Evolutionary conservation across 1,284 basidiomycete genomes (phyloP).

Genomic region (Apiotrichum mycotoxinovorans): DNA sequence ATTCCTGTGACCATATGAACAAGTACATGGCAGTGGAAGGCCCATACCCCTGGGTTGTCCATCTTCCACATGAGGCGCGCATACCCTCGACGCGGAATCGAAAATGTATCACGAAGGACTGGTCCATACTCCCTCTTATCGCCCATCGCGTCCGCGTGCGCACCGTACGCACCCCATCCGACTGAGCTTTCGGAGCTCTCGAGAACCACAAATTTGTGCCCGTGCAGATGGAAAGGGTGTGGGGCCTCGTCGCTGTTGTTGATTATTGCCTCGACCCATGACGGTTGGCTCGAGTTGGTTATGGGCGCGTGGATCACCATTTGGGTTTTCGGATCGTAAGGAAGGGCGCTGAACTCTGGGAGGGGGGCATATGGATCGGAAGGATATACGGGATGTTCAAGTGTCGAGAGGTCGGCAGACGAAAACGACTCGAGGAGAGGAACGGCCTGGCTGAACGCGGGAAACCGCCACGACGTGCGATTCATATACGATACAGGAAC

Average conservation of each 20-base stretch:
- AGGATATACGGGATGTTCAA: background rate
- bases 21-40: conserved; percentile 24
- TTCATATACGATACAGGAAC: background rate
- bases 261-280: conserved; percentile 16
- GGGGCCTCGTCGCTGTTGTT: conserved; percentile 38
- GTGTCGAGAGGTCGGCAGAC: background rate
- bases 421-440: background rate
- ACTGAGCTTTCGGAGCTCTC: conserved; percentile 5
- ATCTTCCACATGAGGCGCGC: conserved; percentile 25
- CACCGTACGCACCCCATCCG: conserved; percentile 17
- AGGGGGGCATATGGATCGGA: background rate
- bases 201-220: conserved; percentile 29
- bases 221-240: conserved; percentile 44
- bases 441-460: background rate
- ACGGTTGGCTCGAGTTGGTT: background rate
- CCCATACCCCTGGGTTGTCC: conserved; percentile 23
- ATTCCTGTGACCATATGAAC: conserved; percentile 19
- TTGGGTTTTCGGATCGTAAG: background rate
- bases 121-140: conserved; percentile 28
- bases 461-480: background rate
- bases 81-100: conserved; percentile 26
- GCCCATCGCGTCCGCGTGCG: conserved; percentile 18
- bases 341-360: background rate
- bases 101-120: conserved; percentile 43
- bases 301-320: background rate